phyloP scores from a whole-genome alignment of 805 yeast species.

The Cyberlindnera veronae region DNA sequence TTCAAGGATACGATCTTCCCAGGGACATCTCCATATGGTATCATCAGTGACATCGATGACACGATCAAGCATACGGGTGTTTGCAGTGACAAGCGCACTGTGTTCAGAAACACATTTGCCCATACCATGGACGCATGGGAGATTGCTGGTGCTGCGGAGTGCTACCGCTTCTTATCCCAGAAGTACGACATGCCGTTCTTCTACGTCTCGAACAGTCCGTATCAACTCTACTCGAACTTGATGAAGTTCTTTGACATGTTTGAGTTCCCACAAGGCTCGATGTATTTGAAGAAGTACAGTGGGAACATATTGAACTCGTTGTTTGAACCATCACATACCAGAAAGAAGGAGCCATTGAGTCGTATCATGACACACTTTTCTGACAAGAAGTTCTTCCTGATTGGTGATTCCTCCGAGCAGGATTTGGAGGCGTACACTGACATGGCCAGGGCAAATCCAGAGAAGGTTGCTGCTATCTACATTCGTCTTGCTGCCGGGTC shows the following conservation, averaged over 20 bases:
- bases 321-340: conserved; percentile 81
- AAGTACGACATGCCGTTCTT: conserved; percentile 58
- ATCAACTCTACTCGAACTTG: conserved; percentile 60
- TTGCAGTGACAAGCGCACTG: conserved; percentile 77
- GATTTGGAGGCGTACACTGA: conserved; percentile 89
- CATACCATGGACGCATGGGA: conserved; percentile 63
- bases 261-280: conserved; percentile 72
- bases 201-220: conserved; percentile 94
- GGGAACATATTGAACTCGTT: conserved; percentile 80
- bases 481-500: conserved; percentile 75
- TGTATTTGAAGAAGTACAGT: conserved; percentile 81
- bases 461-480: conserved; percentile 67
- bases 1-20: conserved; percentile 45
- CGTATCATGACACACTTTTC: conserved; percentile 73
- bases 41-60: conserved; percentile 93
- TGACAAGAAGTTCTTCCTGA: conserved; percentile 67
- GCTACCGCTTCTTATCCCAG: conserved; percentile 56
- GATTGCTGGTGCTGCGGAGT: conserved; percentile 68
- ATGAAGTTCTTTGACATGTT: conserved; percentile 50
- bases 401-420: conserved; percentile 96
- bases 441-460: conserved; percentile 58
- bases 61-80: conserved; percentile 91
- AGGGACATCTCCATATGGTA: conserved; percentile 50
- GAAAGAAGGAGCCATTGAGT: conserved; percentile 65
- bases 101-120: conserved; percentile 74